phyloP scores from a whole-genome alignment of 2,329 filamentous ascomycete species.

The Penicillium sp. region DNA sequence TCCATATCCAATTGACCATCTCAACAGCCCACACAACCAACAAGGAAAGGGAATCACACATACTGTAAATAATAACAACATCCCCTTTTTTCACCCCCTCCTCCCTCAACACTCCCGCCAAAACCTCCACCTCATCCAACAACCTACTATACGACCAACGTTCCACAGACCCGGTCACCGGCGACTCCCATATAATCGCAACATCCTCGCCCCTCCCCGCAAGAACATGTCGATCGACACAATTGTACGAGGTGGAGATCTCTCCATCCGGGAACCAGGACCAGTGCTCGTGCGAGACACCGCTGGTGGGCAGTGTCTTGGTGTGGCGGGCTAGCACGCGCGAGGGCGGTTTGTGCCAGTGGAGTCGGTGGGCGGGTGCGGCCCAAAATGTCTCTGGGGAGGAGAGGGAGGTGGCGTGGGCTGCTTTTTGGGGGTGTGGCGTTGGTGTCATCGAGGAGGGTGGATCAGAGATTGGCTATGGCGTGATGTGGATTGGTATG shows the following conservation, averaged over 20 bases:
- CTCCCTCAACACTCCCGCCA: slow-evolving; percentile 80
- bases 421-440: slow-evolving; percentile 52
- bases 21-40: not conserved
- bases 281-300: slow-evolving; percentile 74
- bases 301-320: slow-evolving; percentile 62
- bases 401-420: slow-evolving; percentile 62
- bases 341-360: slow-evolving; percentile 79
- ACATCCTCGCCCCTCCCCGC: slow-evolving; percentile 72
- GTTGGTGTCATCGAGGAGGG: slow-evolving; percentile 27
- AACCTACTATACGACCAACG: slow-evolving; percentile 75
- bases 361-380: slow-evolving; percentile 71
- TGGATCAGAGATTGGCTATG: no score
- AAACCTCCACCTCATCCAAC: slow-evolving; percentile 75
- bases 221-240: slow-evolving; percentile 83
- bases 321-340: slow-evolving; percentile 62
- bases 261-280: slow-evolving; percentile 88
- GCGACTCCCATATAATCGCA: slow-evolving; percentile 86
- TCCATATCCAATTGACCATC: not conserved
- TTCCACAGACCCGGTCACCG: slow-evolving; percentile 74
- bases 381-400: slow-evolving; percentile 76
- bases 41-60: slow-evolving; percentile 32
- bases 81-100: slow-evolving; percentile 82
- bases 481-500: no score
- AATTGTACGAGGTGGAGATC: slow-evolving; percentile 91
- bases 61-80: slow-evolving; percentile 87